These are phyloP conservation scores for Solanum hybrid DNA, from an alignment of 305 asterid species.

Conservation along the genomic window DNA sequence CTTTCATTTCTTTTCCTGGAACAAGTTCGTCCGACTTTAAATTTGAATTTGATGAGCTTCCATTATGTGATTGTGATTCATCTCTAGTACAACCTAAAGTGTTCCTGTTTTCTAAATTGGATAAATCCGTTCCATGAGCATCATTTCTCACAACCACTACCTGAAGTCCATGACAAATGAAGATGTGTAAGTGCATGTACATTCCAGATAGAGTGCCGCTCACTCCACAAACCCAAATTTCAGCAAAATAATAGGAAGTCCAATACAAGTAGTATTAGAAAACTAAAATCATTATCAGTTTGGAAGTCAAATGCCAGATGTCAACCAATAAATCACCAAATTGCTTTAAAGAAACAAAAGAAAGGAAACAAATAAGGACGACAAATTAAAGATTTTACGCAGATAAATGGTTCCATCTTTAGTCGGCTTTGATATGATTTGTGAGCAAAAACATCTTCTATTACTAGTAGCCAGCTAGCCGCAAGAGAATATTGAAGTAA, in stretches of 20 bases:
- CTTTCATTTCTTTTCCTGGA: conserved; percentile 23
- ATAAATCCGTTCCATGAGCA: conserved; percentile 27
- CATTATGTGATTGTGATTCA: conserved; percentile 32
- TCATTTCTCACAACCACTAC: conserved; percentile 37
- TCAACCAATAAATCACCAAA: not conserved
- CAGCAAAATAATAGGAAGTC: not conserved
- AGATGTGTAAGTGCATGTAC: conserved; percentile 4
- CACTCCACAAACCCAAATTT: not conserved
- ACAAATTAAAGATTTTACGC: not conserved
- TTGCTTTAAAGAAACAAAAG: not conserved
- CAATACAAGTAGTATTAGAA: not conserved
- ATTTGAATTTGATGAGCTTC: conserved; percentile 28
- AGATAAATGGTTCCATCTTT: not conserved
- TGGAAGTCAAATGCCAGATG: not conserved
- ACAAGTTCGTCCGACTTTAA: conserved; percentile 22
- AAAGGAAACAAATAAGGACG: not conserved
- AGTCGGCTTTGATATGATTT: not conserved
- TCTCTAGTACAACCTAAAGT: conserved; percentile 33
- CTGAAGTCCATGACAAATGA: conserved; percentile 21
- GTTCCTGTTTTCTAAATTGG: conserved; percentile 30
- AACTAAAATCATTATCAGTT: not conserved
- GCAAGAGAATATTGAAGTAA: not conserved
- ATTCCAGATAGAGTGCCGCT: not conserved
- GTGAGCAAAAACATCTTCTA: not conserved
- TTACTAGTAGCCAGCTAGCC: not conserved